Evolutionary conservation across 1,284 basidiomycete species (phyloP).

Genomic region (Hymenochaete sp.): DNA sequence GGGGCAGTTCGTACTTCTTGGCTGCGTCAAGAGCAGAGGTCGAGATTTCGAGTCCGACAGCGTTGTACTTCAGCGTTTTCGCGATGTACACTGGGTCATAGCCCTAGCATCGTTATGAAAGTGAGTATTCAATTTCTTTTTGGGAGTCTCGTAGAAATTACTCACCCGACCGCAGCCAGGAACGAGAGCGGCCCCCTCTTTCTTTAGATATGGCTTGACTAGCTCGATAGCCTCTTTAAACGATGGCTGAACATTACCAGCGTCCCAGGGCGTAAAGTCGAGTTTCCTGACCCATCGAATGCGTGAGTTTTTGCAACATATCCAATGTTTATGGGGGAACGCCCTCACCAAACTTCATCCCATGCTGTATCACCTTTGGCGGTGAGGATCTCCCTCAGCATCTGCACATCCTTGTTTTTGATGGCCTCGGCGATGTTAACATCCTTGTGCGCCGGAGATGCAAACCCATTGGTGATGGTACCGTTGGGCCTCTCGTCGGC

Average conservation of each 20-base stretch:
- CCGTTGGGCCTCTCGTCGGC: too few species aligned
- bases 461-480: too few species aligned
- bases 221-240: constrained; percentile 47
- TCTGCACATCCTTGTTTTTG: too few species aligned
- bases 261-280: constrained; percentile 60
- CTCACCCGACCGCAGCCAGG: constrained; percentile 54
- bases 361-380: too few species aligned
- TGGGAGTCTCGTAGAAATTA: constrained; percentile 1
- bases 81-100: constrained; percentile 56
- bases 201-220: constrained; percentile 32
- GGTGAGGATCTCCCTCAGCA: too few species aligned
- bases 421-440: too few species aligned
- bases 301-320: too few species aligned
- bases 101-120: constrained; percentile 35
- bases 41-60: constrained; percentile 50
- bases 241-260: constrained; percentile 44
- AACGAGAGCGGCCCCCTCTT: constrained; percentile 48
- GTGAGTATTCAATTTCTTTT: not conserved
- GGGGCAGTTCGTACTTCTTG: constrained; percentile 32
- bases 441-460: too few species aligned
- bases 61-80: constrained; percentile 38
- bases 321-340: too few species aligned
- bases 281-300: constrained; percentile 44
- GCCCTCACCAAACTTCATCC: too few species aligned
- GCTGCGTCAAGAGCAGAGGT: constrained; percentile 45